phyloP scores from a whole-genome alignment of 192 early-diverging fungal species.

The Backusella tarrabulga region DNA sequence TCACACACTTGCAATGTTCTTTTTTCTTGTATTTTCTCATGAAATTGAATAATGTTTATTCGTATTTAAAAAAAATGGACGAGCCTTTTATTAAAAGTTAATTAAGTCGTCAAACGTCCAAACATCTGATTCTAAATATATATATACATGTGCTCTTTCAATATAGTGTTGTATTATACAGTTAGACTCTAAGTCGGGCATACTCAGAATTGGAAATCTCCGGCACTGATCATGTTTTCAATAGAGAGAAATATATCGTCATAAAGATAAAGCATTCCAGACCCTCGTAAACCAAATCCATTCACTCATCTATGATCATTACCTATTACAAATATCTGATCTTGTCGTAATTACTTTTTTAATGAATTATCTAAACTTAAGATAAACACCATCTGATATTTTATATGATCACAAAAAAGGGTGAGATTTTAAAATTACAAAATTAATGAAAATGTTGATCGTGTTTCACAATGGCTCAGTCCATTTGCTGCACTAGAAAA shows the following conservation, averaged over 20 bases:
- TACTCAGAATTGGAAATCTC: neutral
- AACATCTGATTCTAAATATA: too few relatives aligned
- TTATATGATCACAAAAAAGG: neutral
- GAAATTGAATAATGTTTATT: too few relatives aligned
- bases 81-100: too few relatives aligned
- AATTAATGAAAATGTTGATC: neutral
- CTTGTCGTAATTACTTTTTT: neutral
- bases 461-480: neutral
- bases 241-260: too few relatives aligned
- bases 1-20: too few relatives aligned
- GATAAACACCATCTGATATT: neutral
- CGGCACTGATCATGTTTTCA: neutral
- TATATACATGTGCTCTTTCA: too few relatives aligned
- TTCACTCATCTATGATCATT: neutral
- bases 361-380: neutral
- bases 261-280: neutral
- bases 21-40: too few relatives aligned
- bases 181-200: neutral
- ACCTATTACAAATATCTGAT: neutral
- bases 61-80: too few relatives aligned
- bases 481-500: neutral
- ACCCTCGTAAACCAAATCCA: neutral
- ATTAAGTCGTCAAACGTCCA: too few relatives aligned
- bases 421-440: too few relatives aligned
- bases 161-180: neutral